phyloP scores from a whole-genome alignment of 164 flowering plant genomes.

The Nymphaea thermarum region DNA sequence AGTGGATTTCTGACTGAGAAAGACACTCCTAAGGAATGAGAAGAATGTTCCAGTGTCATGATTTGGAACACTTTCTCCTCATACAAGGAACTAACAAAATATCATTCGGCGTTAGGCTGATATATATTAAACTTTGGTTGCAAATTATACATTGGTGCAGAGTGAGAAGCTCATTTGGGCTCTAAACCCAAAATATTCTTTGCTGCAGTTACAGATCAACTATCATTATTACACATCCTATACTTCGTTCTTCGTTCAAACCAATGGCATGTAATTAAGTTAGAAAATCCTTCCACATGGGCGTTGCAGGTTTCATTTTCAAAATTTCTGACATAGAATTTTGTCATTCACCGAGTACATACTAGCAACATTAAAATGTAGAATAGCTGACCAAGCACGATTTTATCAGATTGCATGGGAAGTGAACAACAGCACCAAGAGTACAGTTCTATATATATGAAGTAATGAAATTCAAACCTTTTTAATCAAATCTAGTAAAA shows the following conservation, averaged over 20 bases:
- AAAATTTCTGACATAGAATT: neutral
- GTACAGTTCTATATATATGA: neutral
- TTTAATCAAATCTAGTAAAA: constrained; percentile 34
- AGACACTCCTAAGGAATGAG: too few relatives aligned
- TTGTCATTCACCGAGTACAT: neutral
- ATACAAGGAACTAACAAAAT: too few relatives aligned
- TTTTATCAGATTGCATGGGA: neutral
- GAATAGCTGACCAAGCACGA: neutral
- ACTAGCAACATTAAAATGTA: neutral
- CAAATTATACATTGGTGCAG: too few relatives aligned
- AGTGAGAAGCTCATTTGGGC: too few relatives aligned
- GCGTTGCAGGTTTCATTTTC: neutral
- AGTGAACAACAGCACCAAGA: neutral
- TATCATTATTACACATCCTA: too few relatives aligned
- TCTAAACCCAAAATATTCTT: neutral
- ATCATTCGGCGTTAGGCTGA: too few relatives aligned
- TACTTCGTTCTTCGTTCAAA: too few relatives aligned
- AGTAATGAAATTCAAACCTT: constrained; percentile 34
- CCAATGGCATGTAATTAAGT: too few relatives aligned
- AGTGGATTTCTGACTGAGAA: too few relatives aligned
- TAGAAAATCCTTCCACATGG: neutral
- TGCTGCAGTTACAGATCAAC: neutral
- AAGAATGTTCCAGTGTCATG: too few relatives aligned
- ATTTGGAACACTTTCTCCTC: too few relatives aligned
- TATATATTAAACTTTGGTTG: too few relatives aligned